Evolutionary conservation across 2,329 filamentous ascomycete genomes (phyloP).

Genomic region (Penicillium sp.): DNA sequence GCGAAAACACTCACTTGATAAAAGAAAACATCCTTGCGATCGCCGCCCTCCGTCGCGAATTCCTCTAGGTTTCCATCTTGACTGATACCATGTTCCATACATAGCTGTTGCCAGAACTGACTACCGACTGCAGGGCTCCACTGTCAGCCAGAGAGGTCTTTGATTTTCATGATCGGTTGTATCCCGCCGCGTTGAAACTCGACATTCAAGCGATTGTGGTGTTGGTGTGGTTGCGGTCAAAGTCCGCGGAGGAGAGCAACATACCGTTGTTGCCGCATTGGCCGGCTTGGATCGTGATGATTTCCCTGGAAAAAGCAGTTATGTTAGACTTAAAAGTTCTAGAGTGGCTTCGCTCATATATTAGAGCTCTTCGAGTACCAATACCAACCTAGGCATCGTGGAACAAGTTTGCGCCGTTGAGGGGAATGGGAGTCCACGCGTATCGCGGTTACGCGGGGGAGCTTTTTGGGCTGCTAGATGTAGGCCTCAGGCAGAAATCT

Average conservation of each 20-base stretch:
- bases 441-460: conserved; percentile 42
- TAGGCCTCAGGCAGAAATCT: conserved; percentile 33
- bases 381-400: conserved; percentile 47
- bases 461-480: conserved; percentile 28
- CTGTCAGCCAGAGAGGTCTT: conserved; percentile 35
- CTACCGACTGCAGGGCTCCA: conserved; percentile 70
- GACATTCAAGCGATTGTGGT: neutral
- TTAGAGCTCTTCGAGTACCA: conserved; percentile 14
- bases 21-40: conserved; percentile 99
- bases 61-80: conserved; percentile 96
- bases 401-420: conserved; percentile 33
- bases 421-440: conserved; percentile 35
- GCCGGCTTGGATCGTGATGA: conserved; percentile 98
- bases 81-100: conserved; percentile 96
- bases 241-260: conserved; percentile 47
- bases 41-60: conserved; percentile 95
- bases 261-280: conserved; percentile 99
- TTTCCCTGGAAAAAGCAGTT: conserved; percentile 68
- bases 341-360: neutral
- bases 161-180: neutral
- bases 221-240: conserved; percentile 13
- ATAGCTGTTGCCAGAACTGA: conserved; percentile 99
- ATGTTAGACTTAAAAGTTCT: conserved; percentile 6
- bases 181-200: neutral
- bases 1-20: conserved; percentile 65